phyloP scores from a whole-genome alignment of 2,329 filamentous ascomycete species.

The Penicillium griseofulvum region DNA sequence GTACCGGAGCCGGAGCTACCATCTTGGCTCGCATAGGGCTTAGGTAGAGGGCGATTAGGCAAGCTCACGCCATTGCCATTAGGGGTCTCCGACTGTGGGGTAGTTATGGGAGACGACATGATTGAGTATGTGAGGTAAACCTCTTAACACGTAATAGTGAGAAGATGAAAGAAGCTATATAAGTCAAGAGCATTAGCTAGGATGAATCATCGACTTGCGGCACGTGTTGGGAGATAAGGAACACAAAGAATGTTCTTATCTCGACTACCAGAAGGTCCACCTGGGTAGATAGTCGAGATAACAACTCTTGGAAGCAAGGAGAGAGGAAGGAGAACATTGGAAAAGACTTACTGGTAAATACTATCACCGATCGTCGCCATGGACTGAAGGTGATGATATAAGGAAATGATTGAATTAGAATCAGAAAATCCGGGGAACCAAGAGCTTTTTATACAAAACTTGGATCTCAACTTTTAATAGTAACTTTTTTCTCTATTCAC shows the following conservation, averaged over 20 bases:
- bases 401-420: background rate
- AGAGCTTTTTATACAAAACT: constrained; percentile 14
- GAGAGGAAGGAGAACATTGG: background rate
- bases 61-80: constrained; percentile 24
- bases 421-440: constrained; percentile 24
- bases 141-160: constrained; percentile 15
- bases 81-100: constrained; percentile 26
- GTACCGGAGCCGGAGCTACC: constrained; percentile 40
- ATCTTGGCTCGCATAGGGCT: constrained; percentile 35
- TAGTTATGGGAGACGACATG: constrained; percentile 35
- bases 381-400: constrained; percentile 13
- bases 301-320: constrained; percentile 11
- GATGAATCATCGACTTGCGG: constrained; percentile 7
- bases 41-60: constrained; percentile 30
- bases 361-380: constrained; percentile 25
- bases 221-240: constrained; percentile 11
- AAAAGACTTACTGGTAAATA: constrained; percentile 2
- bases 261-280: background rate
- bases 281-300: constrained; percentile 6
- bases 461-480: background rate
- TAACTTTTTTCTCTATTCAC: background rate
- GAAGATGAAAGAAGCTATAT: constrained; percentile 16
- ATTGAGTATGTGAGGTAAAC: constrained; percentile 12
- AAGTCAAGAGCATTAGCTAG: constrained; percentile 8
- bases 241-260: constrained; percentile 17